Conservation (phyloP, 2,329 filamentous ascomycete genomes). For the Exophiala alcalophila region DNA sequence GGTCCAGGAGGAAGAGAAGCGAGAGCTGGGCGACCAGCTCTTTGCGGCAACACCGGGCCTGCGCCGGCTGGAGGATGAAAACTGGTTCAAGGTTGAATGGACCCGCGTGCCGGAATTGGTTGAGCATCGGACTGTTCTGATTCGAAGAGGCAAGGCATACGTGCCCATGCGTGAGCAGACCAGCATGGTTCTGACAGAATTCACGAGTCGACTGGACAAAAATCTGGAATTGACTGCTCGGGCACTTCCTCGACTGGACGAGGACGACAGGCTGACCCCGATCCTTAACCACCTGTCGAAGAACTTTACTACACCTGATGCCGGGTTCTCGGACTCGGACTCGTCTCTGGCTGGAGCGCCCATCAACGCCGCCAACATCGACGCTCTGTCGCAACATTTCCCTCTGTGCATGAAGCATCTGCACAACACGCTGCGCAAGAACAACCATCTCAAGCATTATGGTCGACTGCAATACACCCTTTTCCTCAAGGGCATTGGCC, state of each 20-base stretch:
- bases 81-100: slow-evolving; percentile 97
- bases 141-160: slow-evolving; percentile 81
- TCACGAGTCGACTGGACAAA: slow-evolving; percentile 72
- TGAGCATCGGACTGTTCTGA: slow-evolving; percentile 70
- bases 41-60: slow-evolving; percentile 54
- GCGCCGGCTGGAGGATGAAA: slow-evolving; percentile 66
- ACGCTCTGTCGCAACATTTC: slow-evolving; percentile 75
- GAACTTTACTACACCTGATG: slow-evolving; percentile 90
- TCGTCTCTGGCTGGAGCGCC: slow-evolving; percentile 65
- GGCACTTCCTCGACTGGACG: slow-evolving; percentile 84
- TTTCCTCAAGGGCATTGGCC: slow-evolving; percentile 92
- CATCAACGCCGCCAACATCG: slow-evolving; percentile 75
- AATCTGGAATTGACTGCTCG: slow-evolving; percentile 89
- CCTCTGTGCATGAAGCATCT: slow-evolving; percentile 92
- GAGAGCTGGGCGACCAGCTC: slow-evolving; percentile 61
- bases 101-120: slow-evolving; percentile 86
- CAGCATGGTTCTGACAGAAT: slow-evolving; percentile 86
- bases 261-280: slow-evolving; percentile 83
- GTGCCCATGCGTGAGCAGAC: slow-evolving; percentile 83
- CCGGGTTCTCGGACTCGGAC: slow-evolving; percentile 68
- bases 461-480: slow-evolving; percentile 91
- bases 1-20: slow-evolving; percentile 76
- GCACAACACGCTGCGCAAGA: slow-evolving; percentile 79
- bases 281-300: slow-evolving; percentile 83
- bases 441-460: slow-evolving; percentile 88